Conservation (phyloP, 2,329 filamentous ascomycete genomes). For the Diaporthe sp. region DNA sequence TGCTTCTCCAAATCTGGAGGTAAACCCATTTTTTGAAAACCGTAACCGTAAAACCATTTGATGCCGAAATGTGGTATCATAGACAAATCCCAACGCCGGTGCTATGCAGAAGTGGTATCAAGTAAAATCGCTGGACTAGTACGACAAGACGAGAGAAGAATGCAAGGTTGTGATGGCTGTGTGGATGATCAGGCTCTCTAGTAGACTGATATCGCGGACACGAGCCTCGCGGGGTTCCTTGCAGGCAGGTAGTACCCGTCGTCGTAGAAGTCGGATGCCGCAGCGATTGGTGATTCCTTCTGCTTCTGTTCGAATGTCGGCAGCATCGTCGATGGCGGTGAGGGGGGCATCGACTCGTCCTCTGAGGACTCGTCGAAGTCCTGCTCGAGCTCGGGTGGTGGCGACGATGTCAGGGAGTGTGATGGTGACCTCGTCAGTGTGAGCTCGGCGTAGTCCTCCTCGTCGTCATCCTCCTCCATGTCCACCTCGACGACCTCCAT, state of each 20-base stretch:
- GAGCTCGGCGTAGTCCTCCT: slow-evolving; percentile 75
- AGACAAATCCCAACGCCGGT: slow-evolving; percentile 31
- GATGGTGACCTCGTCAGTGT: slow-evolving; percentile 77
- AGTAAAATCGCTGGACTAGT: slow-evolving; percentile 32
- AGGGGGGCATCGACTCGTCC: slow-evolving; percentile 80
- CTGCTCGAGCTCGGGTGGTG: slow-evolving; percentile 77
- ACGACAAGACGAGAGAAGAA: slow-evolving; percentile 41
- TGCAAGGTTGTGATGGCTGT: slow-evolving; percentile 52
- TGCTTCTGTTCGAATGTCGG: slow-evolving; percentile 73
- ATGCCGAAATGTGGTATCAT: slow-evolving; percentile 34
- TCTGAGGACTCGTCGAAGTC: slow-evolving; percentile 77
- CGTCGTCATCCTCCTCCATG: slow-evolving; percentile 66
- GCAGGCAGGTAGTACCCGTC: slow-evolving; percentile 66
- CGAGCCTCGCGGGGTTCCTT: slow-evolving; percentile 62
- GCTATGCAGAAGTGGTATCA: slow-evolving; percentile 38
- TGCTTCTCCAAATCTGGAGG: neutral
- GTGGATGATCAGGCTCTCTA: slow-evolving; percentile 51
- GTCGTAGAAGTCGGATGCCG: slow-evolving; percentile 58
- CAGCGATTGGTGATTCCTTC: slow-evolving; percentile 53
- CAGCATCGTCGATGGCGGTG: slow-evolving; percentile 70
- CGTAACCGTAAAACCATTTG: slow-evolving; percentile 14
- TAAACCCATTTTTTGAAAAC: neutral
- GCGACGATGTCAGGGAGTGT: slow-evolving; percentile 61
- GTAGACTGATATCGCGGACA: slow-evolving; percentile 70
- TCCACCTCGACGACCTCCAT: slow-evolving; percentile 53